Base-by-base conservation (phyloP, 108 stramenopile genomes). In the Cyclotella baltica region DNA sequence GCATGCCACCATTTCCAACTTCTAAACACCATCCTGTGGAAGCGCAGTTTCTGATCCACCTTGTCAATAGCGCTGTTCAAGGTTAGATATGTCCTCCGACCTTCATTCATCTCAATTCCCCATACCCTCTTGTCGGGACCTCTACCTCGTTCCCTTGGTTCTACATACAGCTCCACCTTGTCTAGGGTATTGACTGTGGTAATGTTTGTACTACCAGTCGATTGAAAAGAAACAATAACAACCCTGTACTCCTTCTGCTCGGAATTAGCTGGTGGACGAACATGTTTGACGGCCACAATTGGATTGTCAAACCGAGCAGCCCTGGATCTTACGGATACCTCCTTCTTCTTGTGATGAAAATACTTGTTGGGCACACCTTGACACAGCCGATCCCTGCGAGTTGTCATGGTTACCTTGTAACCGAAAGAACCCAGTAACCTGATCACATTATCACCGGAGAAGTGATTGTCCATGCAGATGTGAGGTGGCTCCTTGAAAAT, bases 31-130 rank as follows among this genome's bases (percentile, higher is more conserved):
- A 43, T 6, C 40, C 13, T 43, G 10, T 13, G 6, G 10, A 43
- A 6, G 10, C 40, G 40, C 40, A 43, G 40, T 13, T 10, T 43
- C 40, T 43, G 40, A 43, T 43, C 40, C 6, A 43, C 13, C 40
- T 43, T 43, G 30, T 70, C 70, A 53, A 70, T 20, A n/a, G 55
- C 51, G 23, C 62, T 36, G 64, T 66, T 66, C 6, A 20, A 28
- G 8, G 11, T 19, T 29, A 75, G 64, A 23, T 75, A 75, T 22
- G 66, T 13, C 23, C 48, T 40, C 16, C 63, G 23, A 6, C 31
- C 74, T 16, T 75, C 61, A 37, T 66, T 75, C 63, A 65, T 65
- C 27, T 75, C 74, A 67, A 66, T 65, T 18, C 35, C 66, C 74
- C 74, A 75, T 35, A 43, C 22, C 8, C 74, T 31, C 34, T 75